A percentile compares a stretch with the other conserved stretches of the same genome.
These are phyloP conservation scores for Yamadazyma sp. DNA, from an alignment of 805 yeast genomes.

Conservation along the genomic window DNA sequence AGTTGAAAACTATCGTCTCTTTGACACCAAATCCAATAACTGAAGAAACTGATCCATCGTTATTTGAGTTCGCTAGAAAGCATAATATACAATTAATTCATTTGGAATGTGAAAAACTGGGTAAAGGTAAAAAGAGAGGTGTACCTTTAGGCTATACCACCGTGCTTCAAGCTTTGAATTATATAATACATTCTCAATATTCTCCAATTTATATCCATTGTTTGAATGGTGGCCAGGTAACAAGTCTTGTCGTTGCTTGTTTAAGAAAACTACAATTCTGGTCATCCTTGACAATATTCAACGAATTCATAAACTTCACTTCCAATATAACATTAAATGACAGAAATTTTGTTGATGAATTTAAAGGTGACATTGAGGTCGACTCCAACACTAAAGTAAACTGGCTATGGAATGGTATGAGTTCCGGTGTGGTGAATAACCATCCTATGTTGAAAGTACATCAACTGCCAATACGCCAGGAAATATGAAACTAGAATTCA, in stretches of 20 bases:
- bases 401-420: slow-evolving; percentile 69
- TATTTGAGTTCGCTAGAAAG: slow-evolving; percentile 50
- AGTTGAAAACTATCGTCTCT: slow-evolving; percentile 70
- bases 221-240: slow-evolving; percentile 83
- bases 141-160: slow-evolving; percentile 73
- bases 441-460: slow-evolving; percentile 50
- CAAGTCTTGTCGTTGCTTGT: slow-evolving; percentile 83
- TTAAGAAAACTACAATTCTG: slow-evolving; percentile 78
- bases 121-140: slow-evolving; percentile 78
- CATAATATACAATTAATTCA: slow-evolving; percentile 65
- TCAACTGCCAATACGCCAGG: slow-evolving; percentile 11
- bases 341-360: slow-evolving; percentile 77
- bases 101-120: slow-evolving; percentile 61
- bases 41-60: slow-evolving; percentile 45
- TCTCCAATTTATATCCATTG: slow-evolving; percentile 85
- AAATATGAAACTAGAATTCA: too few relatives aligned
- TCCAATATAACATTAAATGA: slow-evolving; percentile 80
- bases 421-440: slow-evolving; percentile 51
- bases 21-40: slow-evolving; percentile 75
- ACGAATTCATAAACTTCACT: slow-evolving; percentile 76
- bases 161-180: slow-evolving; percentile 57
- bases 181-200: slow-evolving; percentile 53
- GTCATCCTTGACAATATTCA: slow-evolving; percentile 84
- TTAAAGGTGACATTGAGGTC: slow-evolving; percentile 61
- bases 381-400: slow-evolving; percentile 42